Percentiles rank a stretch among this genome's conserved stretches.
These are phyloP conservation scores for Schizopora paradoxa DNA, from an alignment of 1,284 basidiomycete species.

Conservation along the genomic window DNA sequence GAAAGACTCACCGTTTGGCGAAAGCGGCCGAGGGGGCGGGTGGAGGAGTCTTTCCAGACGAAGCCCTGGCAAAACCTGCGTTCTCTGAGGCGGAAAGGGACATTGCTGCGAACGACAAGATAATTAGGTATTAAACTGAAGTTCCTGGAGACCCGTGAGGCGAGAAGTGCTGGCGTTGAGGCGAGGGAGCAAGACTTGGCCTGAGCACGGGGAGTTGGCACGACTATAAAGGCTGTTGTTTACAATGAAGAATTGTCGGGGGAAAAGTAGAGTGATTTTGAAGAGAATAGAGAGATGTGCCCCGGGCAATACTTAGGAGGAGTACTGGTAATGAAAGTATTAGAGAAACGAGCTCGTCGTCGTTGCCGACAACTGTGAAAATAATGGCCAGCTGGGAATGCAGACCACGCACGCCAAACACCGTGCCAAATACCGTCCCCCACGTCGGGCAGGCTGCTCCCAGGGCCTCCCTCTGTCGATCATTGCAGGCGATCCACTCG, in stretches of 20 bases:
- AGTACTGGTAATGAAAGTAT: slow-evolving; percentile 12
- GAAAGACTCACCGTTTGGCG: slow-evolving; percentile 66
- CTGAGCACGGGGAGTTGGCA: slow-evolving; percentile 5
- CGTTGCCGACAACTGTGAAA: slow-evolving; percentile 1
- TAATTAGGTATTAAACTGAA: slow-evolving; percentile 78
- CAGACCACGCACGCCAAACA: background rate
- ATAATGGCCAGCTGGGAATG: slow-evolving; percentile 2
- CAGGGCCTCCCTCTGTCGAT: no score
- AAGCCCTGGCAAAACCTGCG: slow-evolving; percentile 69
- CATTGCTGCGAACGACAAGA: slow-evolving; percentile 70
- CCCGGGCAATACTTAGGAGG: slow-evolving; percentile 17
- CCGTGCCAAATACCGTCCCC: background rate
- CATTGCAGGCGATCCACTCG: no score
- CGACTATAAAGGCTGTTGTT: slow-evolving; percentile 17
- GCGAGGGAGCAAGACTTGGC: slow-evolving; percentile 2
- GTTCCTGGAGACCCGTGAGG: slow-evolving; percentile 33
- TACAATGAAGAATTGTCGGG: slow-evolving; percentile 16
- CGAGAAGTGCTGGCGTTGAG: slow-evolving; percentile 12
- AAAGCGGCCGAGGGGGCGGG: slow-evolving; percentile 85
- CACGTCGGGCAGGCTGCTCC: slow-evolving; percentile 1
- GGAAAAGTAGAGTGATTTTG: slow-evolving; percentile 17
- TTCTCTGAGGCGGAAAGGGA: slow-evolving; percentile 80
- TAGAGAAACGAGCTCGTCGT: slow-evolving; percentile 4
- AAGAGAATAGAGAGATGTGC: slow-evolving; percentile 15
- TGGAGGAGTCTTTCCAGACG: slow-evolving; percentile 82